phyloP scores from a whole-genome alignment of 768 basidiomycete species.

The Suillus spraguei region DNA sequence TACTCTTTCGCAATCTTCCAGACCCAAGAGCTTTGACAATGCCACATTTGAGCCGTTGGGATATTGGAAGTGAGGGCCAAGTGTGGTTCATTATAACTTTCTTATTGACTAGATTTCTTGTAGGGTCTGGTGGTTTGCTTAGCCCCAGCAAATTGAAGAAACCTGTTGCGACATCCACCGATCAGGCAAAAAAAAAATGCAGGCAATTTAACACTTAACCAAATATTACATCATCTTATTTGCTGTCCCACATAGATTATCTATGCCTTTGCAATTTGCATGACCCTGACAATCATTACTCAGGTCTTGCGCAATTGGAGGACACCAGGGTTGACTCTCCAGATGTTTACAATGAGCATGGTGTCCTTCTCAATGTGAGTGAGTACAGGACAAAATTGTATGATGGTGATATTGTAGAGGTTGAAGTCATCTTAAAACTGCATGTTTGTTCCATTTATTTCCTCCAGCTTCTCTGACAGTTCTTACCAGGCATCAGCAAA shows the following conservation, averaged over 20 bases:
- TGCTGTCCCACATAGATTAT: not conserved
- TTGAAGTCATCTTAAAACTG: constrained; percentile 6
- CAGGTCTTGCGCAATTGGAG: not conserved
- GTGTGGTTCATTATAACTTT: not conserved
- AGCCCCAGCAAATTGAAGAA: not conserved
- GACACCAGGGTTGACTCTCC: not conserved
- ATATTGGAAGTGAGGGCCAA: not conserved
- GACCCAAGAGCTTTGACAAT: not conserved
- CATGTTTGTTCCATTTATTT: not conserved
- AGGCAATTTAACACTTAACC: not conserved
- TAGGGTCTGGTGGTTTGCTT: not conserved
- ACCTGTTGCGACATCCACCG: not conserved
- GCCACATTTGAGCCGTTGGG: not conserved
- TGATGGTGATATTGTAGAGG: not conserved
- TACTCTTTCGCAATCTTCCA: not conserved
- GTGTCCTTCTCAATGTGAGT: not conserved
- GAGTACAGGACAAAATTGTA: not conserved
- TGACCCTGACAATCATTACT: not conserved
- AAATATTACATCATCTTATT: not conserved
- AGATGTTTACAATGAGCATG: not conserved
- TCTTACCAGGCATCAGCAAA: not conserved
- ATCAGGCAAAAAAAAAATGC: not conserved
- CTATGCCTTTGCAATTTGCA: not conserved
- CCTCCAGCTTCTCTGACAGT: not conserved
- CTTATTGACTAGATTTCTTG: not conserved